Evolutionary conservation across 352 stramenopile species (phyloP).

Genomic region (Globisporangium cederbergense): DNA sequence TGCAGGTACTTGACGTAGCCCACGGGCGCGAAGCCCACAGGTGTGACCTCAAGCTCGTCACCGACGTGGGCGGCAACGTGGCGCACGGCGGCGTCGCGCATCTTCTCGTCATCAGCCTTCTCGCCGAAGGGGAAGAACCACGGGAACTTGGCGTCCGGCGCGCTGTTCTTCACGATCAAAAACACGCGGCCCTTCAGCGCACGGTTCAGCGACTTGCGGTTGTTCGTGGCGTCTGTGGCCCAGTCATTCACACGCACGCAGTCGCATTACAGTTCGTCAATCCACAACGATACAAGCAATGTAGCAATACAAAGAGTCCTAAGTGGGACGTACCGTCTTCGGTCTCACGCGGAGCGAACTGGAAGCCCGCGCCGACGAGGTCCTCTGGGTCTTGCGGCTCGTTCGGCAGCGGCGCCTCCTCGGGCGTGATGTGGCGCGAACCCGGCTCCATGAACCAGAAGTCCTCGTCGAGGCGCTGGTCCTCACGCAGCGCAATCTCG

Average conservation of each 20-base stretch:
- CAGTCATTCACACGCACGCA: not conserved
- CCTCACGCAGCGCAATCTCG: conserved; percentile 70
- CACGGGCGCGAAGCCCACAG: conserved; percentile 73
- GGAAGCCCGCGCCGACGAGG: conserved; percentile 69
- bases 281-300: too few relatives aligned
- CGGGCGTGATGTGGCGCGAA: conserved; percentile 61
- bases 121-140: conserved; percentile 80
- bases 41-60: conserved; percentile 40
- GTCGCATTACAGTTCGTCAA: not conserved
- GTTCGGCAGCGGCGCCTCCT: conserved; percentile 67
- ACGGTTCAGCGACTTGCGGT: conserved; percentile 85
- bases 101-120: conserved; percentile 65
- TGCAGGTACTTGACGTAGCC: conserved; percentile 74
- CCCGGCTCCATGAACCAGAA: conserved; percentile 87
- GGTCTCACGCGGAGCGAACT: conserved; percentile 73
- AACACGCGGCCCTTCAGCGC: conserved; percentile 80
- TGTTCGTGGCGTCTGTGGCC: conserved; percentile 47
- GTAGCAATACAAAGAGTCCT: not conserved
- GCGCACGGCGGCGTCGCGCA: conserved; percentile 74
- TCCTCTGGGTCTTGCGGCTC: conserved; percentile 62
- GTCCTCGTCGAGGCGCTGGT: conserved; percentile 74
- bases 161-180: conserved; percentile 60
- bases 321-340: conserved; percentile 32
- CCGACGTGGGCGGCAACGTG: conserved; percentile 46
- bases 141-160: conserved; percentile 46